Percentiles rank a stretch among this genome's conserved stretches.
These are phyloP conservation scores for Phytophthora boehmeriae DNA, from an alignment of 352 stramenopile genomes.

Conservation along the genomic window DNA sequence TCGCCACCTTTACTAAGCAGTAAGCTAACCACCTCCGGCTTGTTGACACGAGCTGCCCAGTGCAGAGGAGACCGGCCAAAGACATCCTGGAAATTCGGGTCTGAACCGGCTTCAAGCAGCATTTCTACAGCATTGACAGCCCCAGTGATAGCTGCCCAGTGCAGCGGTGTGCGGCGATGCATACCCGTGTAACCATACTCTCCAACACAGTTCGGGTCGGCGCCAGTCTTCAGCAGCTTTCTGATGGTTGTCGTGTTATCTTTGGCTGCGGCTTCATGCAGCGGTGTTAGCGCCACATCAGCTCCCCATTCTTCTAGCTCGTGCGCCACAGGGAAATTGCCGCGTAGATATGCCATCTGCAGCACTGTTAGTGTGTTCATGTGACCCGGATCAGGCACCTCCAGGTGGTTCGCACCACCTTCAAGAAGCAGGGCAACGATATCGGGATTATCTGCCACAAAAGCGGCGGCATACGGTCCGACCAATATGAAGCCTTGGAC, in stretches of 20 bases:
- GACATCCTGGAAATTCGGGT: slow-evolving; percentile 75
- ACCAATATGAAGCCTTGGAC: slow-evolving; percentile 68
- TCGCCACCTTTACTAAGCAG: slow-evolving; percentile 60
- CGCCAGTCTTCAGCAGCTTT: slow-evolving; percentile 52
- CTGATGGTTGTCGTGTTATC: slow-evolving; percentile 41
- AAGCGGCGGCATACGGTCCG: slow-evolving; percentile 64
- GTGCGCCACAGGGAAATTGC: slow-evolving; percentile 64
- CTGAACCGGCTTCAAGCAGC: slow-evolving; percentile 58
- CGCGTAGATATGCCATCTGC: slow-evolving; percentile 69
- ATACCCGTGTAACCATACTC: slow-evolving; percentile 74
- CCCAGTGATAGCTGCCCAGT: slow-evolving; percentile 75
- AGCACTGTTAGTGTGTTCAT: slow-evolving; percentile 78
- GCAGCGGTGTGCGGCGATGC: slow-evolving; percentile 70
- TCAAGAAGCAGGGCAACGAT: slow-evolving; percentile 67
- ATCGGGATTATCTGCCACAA: slow-evolving; percentile 70
- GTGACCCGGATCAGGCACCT: slow-evolving; percentile 64
- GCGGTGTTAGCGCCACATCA: slow-evolving; percentile 70
- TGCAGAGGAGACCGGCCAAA: slow-evolving; percentile 67
- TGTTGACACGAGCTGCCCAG: slow-evolving; percentile 70
- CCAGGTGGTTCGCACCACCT: slow-evolving; percentile 69
- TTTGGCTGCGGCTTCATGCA: slow-evolving; percentile 66
- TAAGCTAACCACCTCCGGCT: slow-evolving; percentile 48
- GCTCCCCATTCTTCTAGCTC: slow-evolving; percentile 75
- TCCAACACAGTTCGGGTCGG: slow-evolving; percentile 68
- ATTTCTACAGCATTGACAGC: slow-evolving; percentile 42